Evolutionary conservation across 2,329 filamentous ascomycete species (phyloP), one percentile per base, ranked within the genome.

Genomic region (Aureobasidium sp.): DNA sequence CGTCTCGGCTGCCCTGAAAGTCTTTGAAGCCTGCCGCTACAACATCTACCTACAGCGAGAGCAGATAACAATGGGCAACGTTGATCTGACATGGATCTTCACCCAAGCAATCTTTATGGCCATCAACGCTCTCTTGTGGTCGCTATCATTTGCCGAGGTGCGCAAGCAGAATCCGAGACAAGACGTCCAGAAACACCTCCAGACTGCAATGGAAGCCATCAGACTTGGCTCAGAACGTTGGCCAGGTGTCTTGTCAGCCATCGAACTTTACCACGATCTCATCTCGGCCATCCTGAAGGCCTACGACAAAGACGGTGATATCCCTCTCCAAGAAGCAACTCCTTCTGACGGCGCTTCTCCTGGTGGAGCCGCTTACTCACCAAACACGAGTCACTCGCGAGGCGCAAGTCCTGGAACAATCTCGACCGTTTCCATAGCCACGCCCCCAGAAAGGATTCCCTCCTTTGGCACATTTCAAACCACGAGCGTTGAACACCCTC

Each of bases 31-130:
- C 42, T 86, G 90, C 49, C 81, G 86, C 11, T 89, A 85, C 73
- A 92, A 96, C 69, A 89, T 96, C 67, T 81, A 86, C 65, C 84
- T 93, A 70, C 87, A 91, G 46, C 84, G 84, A 69, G 85, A 88
- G 67, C 91, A 96, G 72, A 87, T 96, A 69, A 83, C 87, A 65
- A 85, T 82, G 17, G 81, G 83, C 15, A 85, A 85, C 23, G 84
- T 94, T 11, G 93, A 96, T 69, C 80, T 96, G 62, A 96, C 92
- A 0, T 97, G 93, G 93, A 87, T 96, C 45, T 96, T 96, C 69
- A 84, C 95, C 1, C 82, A 96, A 61, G 86, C 88, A 21, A 81
- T 97, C 42, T 96, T 95, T 75, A 94, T 95, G 84, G 86, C 89
- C 4, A 81, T 97, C 61, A 96, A 96, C 70, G 92, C 90, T 5